A percentile compares a stretch with the other conserved stretches of the same genome.
Evolutionary conservation across 352 stramenopile genomes (phyloP).

Genomic region (Pythium biforme): DNA sequence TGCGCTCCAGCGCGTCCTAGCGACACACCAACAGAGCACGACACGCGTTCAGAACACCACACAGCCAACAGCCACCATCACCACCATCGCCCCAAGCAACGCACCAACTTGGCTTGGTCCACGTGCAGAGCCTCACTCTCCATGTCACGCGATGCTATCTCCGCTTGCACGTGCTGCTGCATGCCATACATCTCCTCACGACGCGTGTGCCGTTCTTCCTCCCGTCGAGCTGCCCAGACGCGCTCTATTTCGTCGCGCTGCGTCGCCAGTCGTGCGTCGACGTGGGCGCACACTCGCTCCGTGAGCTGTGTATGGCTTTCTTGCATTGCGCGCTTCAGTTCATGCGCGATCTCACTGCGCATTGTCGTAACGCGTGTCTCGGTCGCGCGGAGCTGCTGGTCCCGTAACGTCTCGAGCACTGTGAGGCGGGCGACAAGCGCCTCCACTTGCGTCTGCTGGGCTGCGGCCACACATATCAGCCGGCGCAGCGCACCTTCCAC

Average conservation of each 20-base stretch:
- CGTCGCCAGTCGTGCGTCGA: slow-evolving; percentile 9
- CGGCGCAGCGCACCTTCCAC: slow-evolving; percentile 41
- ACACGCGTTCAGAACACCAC: background rate
- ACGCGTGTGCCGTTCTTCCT: too few relatives aligned
- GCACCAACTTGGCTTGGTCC: background rate
- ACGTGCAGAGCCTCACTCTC: background rate
- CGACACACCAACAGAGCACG: background rate
- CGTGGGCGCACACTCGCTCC: slow-evolving; percentile 8
- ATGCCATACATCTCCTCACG: background rate
- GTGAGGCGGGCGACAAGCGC: slow-evolving; percentile 18
- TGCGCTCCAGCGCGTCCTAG: slow-evolving; percentile 11
- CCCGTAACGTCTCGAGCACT: slow-evolving; percentile 8
- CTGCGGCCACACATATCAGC: slow-evolving; percentile 37
- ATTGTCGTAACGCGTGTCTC: background rate
- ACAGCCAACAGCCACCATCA: too few relatives aligned
- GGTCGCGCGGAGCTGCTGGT: background rate
- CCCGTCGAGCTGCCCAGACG: too few relatives aligned
- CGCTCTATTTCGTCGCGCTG: slow-evolving; percentile 2
- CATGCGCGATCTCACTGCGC: background rate
- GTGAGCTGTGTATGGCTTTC: slow-evolving; percentile 1
- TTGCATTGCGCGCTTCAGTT: background rate
- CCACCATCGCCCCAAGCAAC: background rate
- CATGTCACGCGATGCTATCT: background rate
- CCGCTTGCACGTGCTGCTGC: background rate
- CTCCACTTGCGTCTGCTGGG: slow-evolving; percentile 35